Base-by-base conservation (phyloP, 1,284 basidiomycete species). In the Cutaneotrichosporon mucoides region DNA sequence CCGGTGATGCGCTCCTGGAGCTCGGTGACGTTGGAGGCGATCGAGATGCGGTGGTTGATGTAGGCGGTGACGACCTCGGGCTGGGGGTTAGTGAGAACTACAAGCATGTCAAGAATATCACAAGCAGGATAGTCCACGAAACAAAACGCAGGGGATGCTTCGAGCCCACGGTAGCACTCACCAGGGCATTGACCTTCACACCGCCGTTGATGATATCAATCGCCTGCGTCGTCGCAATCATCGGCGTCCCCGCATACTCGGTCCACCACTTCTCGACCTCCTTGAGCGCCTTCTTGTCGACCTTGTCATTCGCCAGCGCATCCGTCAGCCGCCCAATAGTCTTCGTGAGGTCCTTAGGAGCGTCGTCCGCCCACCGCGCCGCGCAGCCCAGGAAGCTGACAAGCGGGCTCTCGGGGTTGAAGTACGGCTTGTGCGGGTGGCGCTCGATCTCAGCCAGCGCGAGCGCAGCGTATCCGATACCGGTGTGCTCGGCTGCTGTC, bases 31-130 rank as follows among this genome's bases (percentile, higher is more conserved):
- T 67, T 70, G 4, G 68, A 71, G 33, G 69, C 67, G 47, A 73
- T 57, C 52, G 59, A 67, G 68, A 77, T 76, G 8, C 76, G 70
- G 62, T 76, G 73, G 62, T 77, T 73, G 61, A 76, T 67, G 7
- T 72, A 58, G 11, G 75, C 73, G 10, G 62, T 64, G 4, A 73
- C 72, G 24, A 67, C 62, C 59, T 77, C 76, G 42, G 76, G 76
- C 24, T 36, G 47, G 46, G 7, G 46, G 6, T 24, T 24, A 24
- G 24, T 24, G 24, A 24, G 24, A 24, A 24, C 24, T 24, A 24
- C 24, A 24, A 24, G 24, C 24, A 24, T 24, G 24, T 24, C 24
- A 24, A 24, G 24, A 24, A 24, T 24, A 24, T 24, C 24, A 24
- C 24, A 24, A 24, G 24, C 24, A 24, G 24, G 24, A 24, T 24